These are phyloP conservation scores for Asterionellopsis glacialis DNA, from an alignment of 108 stramenopile species.

Conservation along the genomic window DNA sequence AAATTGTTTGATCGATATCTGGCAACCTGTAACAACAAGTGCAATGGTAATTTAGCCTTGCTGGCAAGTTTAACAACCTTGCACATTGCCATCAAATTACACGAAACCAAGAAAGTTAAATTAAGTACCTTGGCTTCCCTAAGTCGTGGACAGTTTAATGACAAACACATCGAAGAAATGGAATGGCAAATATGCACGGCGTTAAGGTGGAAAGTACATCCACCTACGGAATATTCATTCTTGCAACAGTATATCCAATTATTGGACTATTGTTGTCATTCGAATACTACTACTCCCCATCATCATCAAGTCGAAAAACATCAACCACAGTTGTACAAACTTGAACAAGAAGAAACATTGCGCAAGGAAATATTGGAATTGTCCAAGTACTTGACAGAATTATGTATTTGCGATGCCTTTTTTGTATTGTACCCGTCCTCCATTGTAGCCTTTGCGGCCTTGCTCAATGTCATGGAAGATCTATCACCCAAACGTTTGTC, in stretches of 20 bases:
- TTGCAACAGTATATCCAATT: constrained; percentile 48
- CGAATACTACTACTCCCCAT: no score
- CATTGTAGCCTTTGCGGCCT: constrained; percentile 57
- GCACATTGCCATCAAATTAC: constrained; percentile 69
- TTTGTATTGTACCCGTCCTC: constrained; percentile 52
- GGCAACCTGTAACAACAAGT: constrained; percentile 55
- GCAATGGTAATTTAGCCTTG: constrained; percentile 61
- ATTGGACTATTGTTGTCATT: constrained; percentile 42
- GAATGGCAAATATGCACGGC: constrained; percentile 50
- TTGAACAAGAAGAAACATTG: no score
- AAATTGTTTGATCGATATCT: constrained; percentile 75
- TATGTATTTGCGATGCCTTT: constrained; percentile 61
- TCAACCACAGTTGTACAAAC: no score
- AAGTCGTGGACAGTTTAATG: constrained; percentile 65
- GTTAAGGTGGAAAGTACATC: constrained; percentile 66
- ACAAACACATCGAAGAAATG: constrained; percentile 70
- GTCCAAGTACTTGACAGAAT: constrained; percentile 58
- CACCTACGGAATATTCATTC: constrained; percentile 63
- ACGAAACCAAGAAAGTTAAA: constrained; percentile 61
- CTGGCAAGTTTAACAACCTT: constrained; percentile 63
- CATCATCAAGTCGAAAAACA: no score
- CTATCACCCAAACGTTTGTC: neutral
- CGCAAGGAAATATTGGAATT: constrained; percentile 64
- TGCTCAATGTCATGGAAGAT: constrained; percentile 54
- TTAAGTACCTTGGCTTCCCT: constrained; percentile 62